A percentile compares a stretch with the other conserved stretches of the same genome.
phyloP scores from a whole-genome alignment of 768 basidiomycete species.

The Podaxis sp. region DNA sequence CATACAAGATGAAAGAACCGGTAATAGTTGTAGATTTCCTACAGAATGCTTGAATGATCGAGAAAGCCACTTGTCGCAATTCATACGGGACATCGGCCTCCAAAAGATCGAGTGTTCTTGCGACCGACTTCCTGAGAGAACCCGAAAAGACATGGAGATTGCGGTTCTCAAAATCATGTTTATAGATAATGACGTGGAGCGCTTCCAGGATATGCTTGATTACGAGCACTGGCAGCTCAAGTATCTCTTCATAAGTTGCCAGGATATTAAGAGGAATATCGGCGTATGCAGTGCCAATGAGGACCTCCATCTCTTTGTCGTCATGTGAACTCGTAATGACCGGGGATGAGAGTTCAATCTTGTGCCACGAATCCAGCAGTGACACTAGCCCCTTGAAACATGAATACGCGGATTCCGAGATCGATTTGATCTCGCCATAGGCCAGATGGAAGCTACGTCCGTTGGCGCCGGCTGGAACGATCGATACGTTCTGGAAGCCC shows the following conservation, averaged over 20 bases:
- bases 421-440: constrained; percentile 45
- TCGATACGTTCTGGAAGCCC: constrained; percentile 55
- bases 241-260: constrained; percentile 43
- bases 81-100: constrained; percentile 62
- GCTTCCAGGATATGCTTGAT: constrained; percentile 64
- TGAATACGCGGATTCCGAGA: constrained; percentile 45
- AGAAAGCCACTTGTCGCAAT: constrained; percentile 62
- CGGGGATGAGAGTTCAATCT: constrained; percentile 46
- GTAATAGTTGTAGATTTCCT: constrained; percentile 37
- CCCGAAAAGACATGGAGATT: constrained; percentile 28
- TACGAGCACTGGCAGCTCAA: constrained; percentile 51
- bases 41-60: constrained; percentile 61
- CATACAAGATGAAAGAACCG: constrained; percentile 36
- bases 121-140: constrained; percentile 50
- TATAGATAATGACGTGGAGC: constrained; percentile 65
- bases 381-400: constrained; percentile 59
- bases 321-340: constrained; percentile 24
- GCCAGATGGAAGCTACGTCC: constrained; percentile 54
- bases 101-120: constrained; percentile 50
- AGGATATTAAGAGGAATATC: constrained; percentile 59
- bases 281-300: constrained; percentile 64
- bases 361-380: constrained; percentile 59
- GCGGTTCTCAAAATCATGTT: constrained; percentile 62
- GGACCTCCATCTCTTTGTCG: constrained; percentile 25
- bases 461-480: constrained; percentile 39